These are phyloP conservation scores for Mortierella sp. DNA, from an alignment of 371 early-diverging fungal genomes.

Conservation along the genomic window DNA sequence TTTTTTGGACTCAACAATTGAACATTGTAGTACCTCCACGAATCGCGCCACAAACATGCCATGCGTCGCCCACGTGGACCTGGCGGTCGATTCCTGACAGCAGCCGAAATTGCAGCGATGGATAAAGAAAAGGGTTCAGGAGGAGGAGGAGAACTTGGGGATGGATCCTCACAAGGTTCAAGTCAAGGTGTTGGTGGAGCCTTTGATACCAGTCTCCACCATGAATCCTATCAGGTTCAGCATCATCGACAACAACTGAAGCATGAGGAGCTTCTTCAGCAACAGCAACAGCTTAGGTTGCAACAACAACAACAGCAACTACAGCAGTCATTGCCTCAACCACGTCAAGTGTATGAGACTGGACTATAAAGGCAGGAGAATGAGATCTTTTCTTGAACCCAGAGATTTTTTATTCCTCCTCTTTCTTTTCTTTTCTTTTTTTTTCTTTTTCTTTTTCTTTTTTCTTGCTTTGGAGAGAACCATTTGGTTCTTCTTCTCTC, in stretches of 20 bases:
- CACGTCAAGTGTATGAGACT: too few relatives aligned
- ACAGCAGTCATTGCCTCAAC: slow-evolving; percentile 4
- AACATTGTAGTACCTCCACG: slow-evolving; percentile 87
- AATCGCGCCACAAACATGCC: slow-evolving; percentile 95
- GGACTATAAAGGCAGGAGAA: too few relatives aligned
- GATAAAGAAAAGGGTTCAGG: slow-evolving; percentile 33
- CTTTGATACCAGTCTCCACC: slow-evolving; percentile 5
- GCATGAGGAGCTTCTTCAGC: slow-evolving; percentile 39
- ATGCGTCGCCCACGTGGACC: slow-evolving; percentile 94
- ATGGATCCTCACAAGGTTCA: slow-evolving; percentile 1
- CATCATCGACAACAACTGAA: slow-evolving; percentile 30
- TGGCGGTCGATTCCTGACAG: slow-evolving; percentile 85
- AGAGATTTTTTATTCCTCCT: too few relatives aligned
- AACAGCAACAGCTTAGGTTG: slow-evolving; percentile 24
- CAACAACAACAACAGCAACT: slow-evolving; percentile 17
- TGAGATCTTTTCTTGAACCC: too few relatives aligned
- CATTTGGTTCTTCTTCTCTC: too few relatives aligned
- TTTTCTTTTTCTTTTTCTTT: too few relatives aligned
- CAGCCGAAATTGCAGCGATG: slow-evolving; percentile 62
- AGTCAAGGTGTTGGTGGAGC: background rate
- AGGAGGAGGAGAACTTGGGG: slow-evolving; percentile 11
- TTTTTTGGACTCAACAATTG: too few relatives aligned
- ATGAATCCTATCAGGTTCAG: slow-evolving; percentile 23
- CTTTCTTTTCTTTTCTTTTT: too few relatives aligned
- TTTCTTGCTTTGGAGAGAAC: too few relatives aligned